A percentile compares a stretch with the other conserved stretches of the same genome.
Conservation (phyloP, 768 basidiomycete genomes). For the Boletus vinaceobasis region DNA sequence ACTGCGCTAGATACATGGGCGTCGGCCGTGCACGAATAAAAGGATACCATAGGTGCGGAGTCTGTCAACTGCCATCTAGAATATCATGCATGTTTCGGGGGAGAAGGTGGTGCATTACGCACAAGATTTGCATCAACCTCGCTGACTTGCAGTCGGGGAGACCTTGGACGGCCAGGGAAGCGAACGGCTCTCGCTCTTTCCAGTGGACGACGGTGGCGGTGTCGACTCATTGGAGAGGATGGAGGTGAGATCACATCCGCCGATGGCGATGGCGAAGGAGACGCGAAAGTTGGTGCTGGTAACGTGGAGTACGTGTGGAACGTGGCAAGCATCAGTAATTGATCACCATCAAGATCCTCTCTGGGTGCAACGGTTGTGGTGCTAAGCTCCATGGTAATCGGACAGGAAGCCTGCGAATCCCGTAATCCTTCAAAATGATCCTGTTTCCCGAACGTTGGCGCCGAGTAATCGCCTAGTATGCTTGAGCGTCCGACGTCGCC, state of each 20-base stretch:
- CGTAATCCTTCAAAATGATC: neutral
- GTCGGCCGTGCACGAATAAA: slow-evolving; percentile 4
- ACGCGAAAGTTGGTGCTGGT: slow-evolving; percentile 25
- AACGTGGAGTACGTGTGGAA: slow-evolving; percentile 27
- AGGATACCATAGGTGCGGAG: slow-evolving; percentile 2
- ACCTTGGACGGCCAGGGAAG: slow-evolving; percentile 24
- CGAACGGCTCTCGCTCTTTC: slow-evolving; percentile 33
- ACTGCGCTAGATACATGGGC: slow-evolving; percentile 1
- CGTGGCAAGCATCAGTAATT: slow-evolving; percentile 11
- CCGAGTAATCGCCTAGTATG: neutral
- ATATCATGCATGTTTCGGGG: neutral
- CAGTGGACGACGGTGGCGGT: slow-evolving; percentile 29
- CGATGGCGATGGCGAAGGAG: slow-evolving; percentile 30
- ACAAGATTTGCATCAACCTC: slow-evolving; percentile 11
- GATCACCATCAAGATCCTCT: slow-evolving; percentile 21
- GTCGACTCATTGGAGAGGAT: slow-evolving; percentile 18
- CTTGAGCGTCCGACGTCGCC: neutral
- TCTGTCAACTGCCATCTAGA: slow-evolving; percentile 16
- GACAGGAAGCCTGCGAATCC: slow-evolving; percentile 17
- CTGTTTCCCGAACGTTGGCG: neutral
- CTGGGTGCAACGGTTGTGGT: slow-evolving; percentile 7
- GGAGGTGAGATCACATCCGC: slow-evolving; percentile 21
- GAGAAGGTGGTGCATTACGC: slow-evolving; percentile 3
- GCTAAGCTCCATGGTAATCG: slow-evolving; percentile 11
- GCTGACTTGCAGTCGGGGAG: slow-evolving; percentile 19